Conservation (phyloP, 2,329 filamentous ascomycete species). For the Aspergillus texensis region DNA sequence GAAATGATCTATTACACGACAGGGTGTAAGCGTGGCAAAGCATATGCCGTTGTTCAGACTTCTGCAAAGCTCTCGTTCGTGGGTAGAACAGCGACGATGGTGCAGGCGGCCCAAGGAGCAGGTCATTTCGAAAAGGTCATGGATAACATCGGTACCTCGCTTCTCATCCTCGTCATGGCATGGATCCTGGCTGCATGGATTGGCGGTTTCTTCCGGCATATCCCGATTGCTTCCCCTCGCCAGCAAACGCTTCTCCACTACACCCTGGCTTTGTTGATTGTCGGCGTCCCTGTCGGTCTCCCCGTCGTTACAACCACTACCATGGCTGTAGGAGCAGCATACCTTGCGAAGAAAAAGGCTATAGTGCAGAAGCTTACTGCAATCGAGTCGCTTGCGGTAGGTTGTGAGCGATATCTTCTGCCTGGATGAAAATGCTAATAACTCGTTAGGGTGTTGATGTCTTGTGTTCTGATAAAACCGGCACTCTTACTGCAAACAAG, state of each 20-base stretch:
- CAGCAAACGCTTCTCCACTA: slow-evolving; percentile 70
- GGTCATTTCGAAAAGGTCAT: slow-evolving; percentile 82
- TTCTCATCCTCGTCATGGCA: slow-evolving; percentile 75
- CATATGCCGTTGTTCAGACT: slow-evolving; percentile 69
- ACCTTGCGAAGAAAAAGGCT: slow-evolving; percentile 75
- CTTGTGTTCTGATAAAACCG: slow-evolving; percentile 80
- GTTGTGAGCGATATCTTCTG: slow-evolving; percentile 14
- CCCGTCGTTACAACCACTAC: slow-evolving; percentile 79
- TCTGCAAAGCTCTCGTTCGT: slow-evolving; percentile 74
- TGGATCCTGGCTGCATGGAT: slow-evolving; percentile 77
- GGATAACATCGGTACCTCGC: slow-evolving; percentile 74
- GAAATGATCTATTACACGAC: slow-evolving; percentile 77
- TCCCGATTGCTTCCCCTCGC: slow-evolving; percentile 58
- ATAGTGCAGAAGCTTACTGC: slow-evolving; percentile 80
- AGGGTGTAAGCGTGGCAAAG: slow-evolving; percentile 78
- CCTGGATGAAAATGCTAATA: neutral
- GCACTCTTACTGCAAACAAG: slow-evolving; percentile 66
- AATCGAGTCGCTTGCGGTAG: slow-evolving; percentile 71
- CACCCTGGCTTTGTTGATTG: slow-evolving; percentile 70
- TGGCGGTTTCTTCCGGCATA: slow-evolving; percentile 74
- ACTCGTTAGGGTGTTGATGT: slow-evolving; percentile 65
- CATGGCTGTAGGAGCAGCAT: slow-evolving; percentile 75
- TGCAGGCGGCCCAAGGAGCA: slow-evolving; percentile 73
- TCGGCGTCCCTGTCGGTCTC: slow-evolving; percentile 80
- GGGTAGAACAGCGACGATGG: slow-evolving; percentile 72